Evolutionary conservation across 2,329 filamentous ascomycete species (phyloP), one percentile per base, ranked within the genome.

Genomic region (Exserohilum rostratum): DNA sequence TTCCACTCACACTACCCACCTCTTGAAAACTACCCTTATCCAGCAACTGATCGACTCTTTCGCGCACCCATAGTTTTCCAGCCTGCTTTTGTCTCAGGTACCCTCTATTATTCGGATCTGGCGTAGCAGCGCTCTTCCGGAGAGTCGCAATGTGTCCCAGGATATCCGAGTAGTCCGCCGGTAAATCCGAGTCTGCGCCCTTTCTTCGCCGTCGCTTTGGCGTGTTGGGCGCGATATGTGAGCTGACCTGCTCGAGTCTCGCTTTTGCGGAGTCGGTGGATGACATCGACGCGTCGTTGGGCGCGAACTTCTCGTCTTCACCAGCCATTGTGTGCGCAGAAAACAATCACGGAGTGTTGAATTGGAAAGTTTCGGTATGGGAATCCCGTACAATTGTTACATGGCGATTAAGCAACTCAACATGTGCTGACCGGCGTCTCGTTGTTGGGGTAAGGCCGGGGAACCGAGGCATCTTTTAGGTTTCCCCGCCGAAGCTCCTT

Each of bases 21-120:
- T 88, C 85, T 15, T 78, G 76, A 58, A 87, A 87, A 20, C 77
- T 82, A 2, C 77, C 80, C 2, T 73, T 62, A 53, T 88, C 85
- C 10, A 88, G 76, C n/a, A 88, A 75, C 29, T 80, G 75, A 5
- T 83, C 77, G 15, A 88, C 82, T 2, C 85, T 77, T 63, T 88
- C 85, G 18, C 85, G 80, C 0, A 87, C 85, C 85, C 85, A 87
- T 15, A 88, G 77, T 68, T 88, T 88, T 1, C 86, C 86, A 3
- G 84, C 80, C 70, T 84, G 78, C 60, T 86, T 87, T 66, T 88
- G 86, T 5, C 83, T 80, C n/a, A 83, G 71, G 58, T 87, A 88
- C 20, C 85, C 85, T 57, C 81, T 76, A 50, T 82, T 82, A 6
- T 73, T 79, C 0, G 77, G 68, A 46, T 85, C 77, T 2, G 86